phyloP scores from a whole-genome alignment of 164 flowering plant genomes.

The Vitis vinifera region ASM3070453v1 NC_081807.1:5614501-5615000 shows the following conservation, averaged over 20 bases:
- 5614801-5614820: slow-evolving; percentile 94
- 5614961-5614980: neutral
- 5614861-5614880: slow-evolving; percentile 88
- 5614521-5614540: slow-evolving; percentile 83
- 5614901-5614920: neutral
- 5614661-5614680: neutral
- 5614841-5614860: slow-evolving; percentile 96
- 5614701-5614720: neutral
- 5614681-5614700: neutral
- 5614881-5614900: slow-evolving; percentile 11
- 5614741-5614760: neutral
- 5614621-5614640: too few relatives aligned
- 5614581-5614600: too few relatives aligned
- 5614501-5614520: slow-evolving; percentile 87
- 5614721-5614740: too few relatives aligned
- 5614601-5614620: neutral
- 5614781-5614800: slow-evolving; percentile 89
- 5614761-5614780: slow-evolving; percentile 28
- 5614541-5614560: slow-evolving; percentile 98
- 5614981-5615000: slow-evolving; percentile 25
- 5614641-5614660: neutral
- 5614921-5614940: neutral
- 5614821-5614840: slow-evolving; percentile 96
- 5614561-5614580: slow-evolving; percentile 42
- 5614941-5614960: too few relatives aligned